These are phyloP conservation scores for Stevia rebaudiana DNA, from an alignment of 140 eudicot species.

Conservation along the genomic window DNA sequence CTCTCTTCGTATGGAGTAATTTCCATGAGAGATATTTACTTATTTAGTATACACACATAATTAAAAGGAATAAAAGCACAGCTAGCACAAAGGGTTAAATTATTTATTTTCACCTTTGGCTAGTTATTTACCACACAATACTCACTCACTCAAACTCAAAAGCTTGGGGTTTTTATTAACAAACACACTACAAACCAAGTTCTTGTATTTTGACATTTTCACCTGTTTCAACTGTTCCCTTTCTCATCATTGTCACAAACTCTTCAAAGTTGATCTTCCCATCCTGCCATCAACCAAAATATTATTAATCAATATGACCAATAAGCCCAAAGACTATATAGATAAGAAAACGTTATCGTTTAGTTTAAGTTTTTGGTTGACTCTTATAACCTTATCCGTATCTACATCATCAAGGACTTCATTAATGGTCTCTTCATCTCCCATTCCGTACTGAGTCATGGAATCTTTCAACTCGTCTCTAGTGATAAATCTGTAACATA, in stretches of 20 bases:
- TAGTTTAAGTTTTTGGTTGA: not conserved
- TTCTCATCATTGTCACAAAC: conserved; percentile 81
- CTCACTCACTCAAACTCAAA: conserved; percentile 14
- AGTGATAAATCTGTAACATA: conserved; percentile 57
- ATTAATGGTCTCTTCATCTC: conserved; percentile 84
- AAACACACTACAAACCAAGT: conserved; percentile 20
- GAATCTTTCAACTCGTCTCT: conserved; percentile 86
- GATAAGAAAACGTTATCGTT: not conserved
- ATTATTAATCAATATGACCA: not conserved
- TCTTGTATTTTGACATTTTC: conserved; percentile 25
- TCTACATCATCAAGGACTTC: conserved; percentile 85
- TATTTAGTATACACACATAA: not conserved
- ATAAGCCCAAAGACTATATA: not conserved
- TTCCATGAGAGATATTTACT: conserved; percentile 8
- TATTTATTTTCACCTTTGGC: conserved; percentile 14
- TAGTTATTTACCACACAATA: conserved; percentile 26
- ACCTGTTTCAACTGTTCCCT: conserved; percentile 56
- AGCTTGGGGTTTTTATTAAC: conserved; percentile 4
- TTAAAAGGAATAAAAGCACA: no score
- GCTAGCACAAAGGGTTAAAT: conserved; percentile 20
- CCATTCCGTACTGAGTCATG: conserved; percentile 78
- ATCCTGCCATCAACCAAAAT: conserved; percentile 45
- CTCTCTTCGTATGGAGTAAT: not conserved
- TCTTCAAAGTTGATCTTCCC: conserved; percentile 84
- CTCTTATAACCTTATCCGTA: conserved; percentile 57